Percentiles rank a stretch among this genome's conserved stretches.
Conservation (phyloP, 2,329 filamentous ascomycete genomes). For the Cryphonectria naterciae region DNA sequence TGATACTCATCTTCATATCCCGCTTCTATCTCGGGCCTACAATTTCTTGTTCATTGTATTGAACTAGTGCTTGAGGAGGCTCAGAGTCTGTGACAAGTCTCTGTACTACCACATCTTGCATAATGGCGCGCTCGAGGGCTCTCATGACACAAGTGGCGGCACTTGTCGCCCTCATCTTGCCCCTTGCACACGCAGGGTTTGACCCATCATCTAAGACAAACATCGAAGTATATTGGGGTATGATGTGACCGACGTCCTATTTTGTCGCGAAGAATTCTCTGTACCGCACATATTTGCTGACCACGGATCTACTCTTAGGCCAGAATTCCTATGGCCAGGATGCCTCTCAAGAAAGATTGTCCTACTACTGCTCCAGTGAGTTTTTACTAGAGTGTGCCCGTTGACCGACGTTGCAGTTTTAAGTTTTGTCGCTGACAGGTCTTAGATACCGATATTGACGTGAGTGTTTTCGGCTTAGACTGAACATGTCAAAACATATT, state of each 20-base stretch:
- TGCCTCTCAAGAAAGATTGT: conserved; percentile 57
- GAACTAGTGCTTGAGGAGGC: background rate
- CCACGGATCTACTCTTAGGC: conserved; percentile 35
- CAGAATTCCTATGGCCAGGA: conserved; percentile 64
- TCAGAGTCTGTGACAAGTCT: background rate
- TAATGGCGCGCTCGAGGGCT: conserved; percentile 13
- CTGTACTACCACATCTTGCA: background rate
- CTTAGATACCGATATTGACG: conserved; percentile 51
- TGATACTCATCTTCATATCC: background rate
- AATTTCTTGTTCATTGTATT: background rate
- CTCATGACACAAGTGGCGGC: conserved; percentile 2
- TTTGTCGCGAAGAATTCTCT: background rate
- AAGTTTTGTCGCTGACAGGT: background rate
- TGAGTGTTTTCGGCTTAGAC: conserved; percentile 35
- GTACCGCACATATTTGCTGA: conserved; percentile 3
- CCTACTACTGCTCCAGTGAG: conserved; percentile 63
- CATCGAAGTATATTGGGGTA: conserved; percentile 70
- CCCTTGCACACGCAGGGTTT: conserved; percentile 47
- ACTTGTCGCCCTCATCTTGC: conserved; percentile 29
- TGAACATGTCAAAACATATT: conserved; percentile 26
- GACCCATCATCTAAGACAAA: conserved; percentile 53
- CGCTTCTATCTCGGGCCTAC: background rate
- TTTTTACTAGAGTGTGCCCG: conserved; percentile 16
- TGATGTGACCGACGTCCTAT: conserved; percentile 22
- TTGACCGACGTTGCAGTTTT: background rate